Evolutionary conservation across 2,329 filamentous ascomycete genomes (phyloP).

Genomic region (Nemania abortiva): DNA sequence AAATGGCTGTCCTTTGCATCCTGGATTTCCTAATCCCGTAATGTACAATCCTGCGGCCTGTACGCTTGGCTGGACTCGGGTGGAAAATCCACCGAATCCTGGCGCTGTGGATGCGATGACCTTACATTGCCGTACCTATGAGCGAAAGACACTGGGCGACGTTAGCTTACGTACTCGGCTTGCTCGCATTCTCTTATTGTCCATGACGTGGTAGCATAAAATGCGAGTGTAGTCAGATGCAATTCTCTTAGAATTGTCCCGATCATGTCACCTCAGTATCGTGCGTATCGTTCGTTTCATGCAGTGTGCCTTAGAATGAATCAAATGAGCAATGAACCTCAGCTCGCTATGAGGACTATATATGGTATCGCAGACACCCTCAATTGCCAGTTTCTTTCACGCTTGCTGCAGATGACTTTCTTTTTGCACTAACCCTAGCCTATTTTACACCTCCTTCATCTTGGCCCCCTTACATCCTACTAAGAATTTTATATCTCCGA

Average conservation of each 20-base stretch:
- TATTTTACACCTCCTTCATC: background rate
- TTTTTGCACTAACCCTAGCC: background rate
- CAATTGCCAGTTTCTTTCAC: background rate
- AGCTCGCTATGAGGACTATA: background rate
- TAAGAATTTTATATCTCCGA: background rate
- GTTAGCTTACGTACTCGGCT: background rate
- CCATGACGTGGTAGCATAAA: background rate
- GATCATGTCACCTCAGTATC: background rate
- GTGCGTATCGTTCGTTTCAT: background rate
- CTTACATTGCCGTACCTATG: no score
- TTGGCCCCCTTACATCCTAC: background rate
- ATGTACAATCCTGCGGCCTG: background rate
- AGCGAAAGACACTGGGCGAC: background rate
- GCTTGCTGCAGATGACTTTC: background rate
- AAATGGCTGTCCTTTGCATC: background rate
- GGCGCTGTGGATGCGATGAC: background rate
- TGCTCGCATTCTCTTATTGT: slow-evolving; percentile 26
- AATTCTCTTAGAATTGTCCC: background rate
- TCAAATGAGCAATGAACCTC: background rate
- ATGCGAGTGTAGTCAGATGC: background rate
- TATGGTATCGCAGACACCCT: background rate
- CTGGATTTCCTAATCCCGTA: background rate
- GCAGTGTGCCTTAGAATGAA: background rate
- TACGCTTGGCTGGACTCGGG: background rate
- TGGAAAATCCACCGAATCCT: slow-evolving; percentile 16